phyloP scores from a whole-genome alignment of 805 yeast genomes.

The Starmera quercuum region DNA sequence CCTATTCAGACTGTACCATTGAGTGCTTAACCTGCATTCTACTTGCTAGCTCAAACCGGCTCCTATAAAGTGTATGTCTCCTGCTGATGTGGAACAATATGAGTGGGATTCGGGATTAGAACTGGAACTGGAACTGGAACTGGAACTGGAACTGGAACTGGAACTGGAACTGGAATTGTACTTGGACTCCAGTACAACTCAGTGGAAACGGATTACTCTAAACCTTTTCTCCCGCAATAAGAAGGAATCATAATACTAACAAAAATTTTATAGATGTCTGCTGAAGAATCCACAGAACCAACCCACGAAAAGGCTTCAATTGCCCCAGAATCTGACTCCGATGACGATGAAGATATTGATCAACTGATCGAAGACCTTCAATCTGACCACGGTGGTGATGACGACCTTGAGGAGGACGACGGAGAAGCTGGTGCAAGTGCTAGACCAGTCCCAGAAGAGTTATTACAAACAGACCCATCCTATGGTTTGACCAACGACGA shows the following conservation, averaged over 20 bases:
- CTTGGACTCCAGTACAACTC: neutral
- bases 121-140: neutral
- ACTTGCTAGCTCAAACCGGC: neutral
- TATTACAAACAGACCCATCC: slow-evolving; percentile 74
- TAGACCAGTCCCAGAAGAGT: slow-evolving; percentile 80
- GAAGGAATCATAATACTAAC: slow-evolving; percentile 1
- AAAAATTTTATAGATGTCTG: slow-evolving; percentile 15
- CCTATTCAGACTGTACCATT: neutral
- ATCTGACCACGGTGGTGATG: slow-evolving; percentile 49
- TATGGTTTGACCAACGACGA: slow-evolving; percentile 74
- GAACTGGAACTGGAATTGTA: neutral
- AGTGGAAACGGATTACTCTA: neutral
- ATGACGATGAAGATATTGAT: slow-evolving; percentile 62
- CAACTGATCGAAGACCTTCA: slow-evolving; percentile 75
- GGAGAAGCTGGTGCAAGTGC: slow-evolving; percentile 46
- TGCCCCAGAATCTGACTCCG: slow-evolving; percentile 45
- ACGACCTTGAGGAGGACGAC: slow-evolving; percentile 38
- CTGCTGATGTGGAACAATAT: neutral
- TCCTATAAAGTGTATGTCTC: neutral
- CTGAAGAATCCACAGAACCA: slow-evolving; percentile 48
- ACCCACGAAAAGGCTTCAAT: slow-evolving; percentile 47
- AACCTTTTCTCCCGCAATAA: neutral
- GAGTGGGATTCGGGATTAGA: neutral
- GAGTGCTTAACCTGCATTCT: neutral
- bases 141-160: neutral